These are phyloP conservation scores for Talaromyces wortmannii DNA, from an alignment of 495 filamentous ascomycete genomes.

Conservation along the genomic window DNA sequence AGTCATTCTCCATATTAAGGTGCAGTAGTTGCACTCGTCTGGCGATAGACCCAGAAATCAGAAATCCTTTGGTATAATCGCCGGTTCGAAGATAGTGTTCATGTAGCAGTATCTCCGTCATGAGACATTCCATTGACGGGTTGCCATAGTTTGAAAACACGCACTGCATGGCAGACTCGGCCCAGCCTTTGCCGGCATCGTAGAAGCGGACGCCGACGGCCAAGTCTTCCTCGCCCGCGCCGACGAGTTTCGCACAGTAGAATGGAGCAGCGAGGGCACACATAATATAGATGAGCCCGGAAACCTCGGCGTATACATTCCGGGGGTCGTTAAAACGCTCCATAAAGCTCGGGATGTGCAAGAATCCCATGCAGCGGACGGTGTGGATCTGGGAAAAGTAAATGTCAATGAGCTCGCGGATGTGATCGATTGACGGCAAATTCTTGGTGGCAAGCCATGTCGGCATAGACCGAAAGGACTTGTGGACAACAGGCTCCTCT, in stretches of 20 bases:
- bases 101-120: not conserved
- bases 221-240: not conserved
- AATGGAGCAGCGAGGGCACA: constrained; percentile 1
- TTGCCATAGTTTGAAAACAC: not conserved
- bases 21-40: not conserved
- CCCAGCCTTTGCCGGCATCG: constrained; percentile 1
- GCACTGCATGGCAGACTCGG: constrained; percentile 1
- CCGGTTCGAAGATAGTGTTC: not conserved
- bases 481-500: not conserved
- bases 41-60: not conserved
- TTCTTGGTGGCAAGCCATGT: not conserved
- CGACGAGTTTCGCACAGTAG: not conserved
- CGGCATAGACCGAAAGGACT: not conserved
- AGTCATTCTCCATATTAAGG: not conserved
- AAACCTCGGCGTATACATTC: not conserved
- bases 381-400: not conserved
- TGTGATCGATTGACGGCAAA: not conserved
- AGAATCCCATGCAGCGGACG: constrained; percentile 1
- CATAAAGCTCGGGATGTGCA: constrained; percentile 2
- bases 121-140: constrained; percentile 1
- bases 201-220: not conserved
- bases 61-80: not conserved
- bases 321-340: not conserved
- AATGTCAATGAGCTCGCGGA: not conserved
- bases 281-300: not conserved